Base-by-base conservation (phyloP, 2,329 filamentous ascomycete genomes). In the Sclerotinia minor region DNA sequence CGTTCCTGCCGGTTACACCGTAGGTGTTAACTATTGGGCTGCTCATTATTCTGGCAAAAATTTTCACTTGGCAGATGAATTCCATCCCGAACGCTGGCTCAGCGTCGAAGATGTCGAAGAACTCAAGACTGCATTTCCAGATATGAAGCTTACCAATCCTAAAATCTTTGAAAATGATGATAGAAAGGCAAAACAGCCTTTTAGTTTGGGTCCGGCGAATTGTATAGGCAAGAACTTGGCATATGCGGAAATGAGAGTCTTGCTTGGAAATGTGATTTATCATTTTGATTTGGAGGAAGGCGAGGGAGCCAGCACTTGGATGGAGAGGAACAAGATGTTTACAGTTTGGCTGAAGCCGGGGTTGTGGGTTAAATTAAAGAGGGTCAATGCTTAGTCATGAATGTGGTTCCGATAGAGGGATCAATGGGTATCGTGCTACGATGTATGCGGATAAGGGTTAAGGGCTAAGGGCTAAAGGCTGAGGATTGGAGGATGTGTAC, bases 161-260 rank as follows among this genome's bases (percentile, higher is more conserved):
- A 32, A 8, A 24, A 11, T 8, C 4, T 67, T 67, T 38, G 49
- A 45, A 11, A 2, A 9, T 11, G 65, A 68, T 50, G 54, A 68
- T 26, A 47, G 5, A 32, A 68, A 66, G 19, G 24, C 63, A n/a
- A 21, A 47, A 19, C 61, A 68, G 9, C 61, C 61, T 1, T 68
- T 68, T 53, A 65, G 61, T 26, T 2, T 47, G 0, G 67, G 67
- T 2, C 67, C 67, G 0, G n/a, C 44, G 0, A 68, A 68, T 24
- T 68, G 67, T 53, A 65, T 68, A n/a, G 61, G 67, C 2, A 65
- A 45, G 21, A 68, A 53, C 66, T 44, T 68, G 11, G 67, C 67
- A 6, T 68, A 68, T 59, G 67, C 61, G 2, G 67, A 68, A 29
- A 68, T 66, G 54, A 58, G 61, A 24, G n/a, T 32, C 5, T 38